Evolutionary conservation across 2,329 filamentous ascomycete species (phyloP).

Genomic region (Lasiodiplodia theobromae): DNA sequence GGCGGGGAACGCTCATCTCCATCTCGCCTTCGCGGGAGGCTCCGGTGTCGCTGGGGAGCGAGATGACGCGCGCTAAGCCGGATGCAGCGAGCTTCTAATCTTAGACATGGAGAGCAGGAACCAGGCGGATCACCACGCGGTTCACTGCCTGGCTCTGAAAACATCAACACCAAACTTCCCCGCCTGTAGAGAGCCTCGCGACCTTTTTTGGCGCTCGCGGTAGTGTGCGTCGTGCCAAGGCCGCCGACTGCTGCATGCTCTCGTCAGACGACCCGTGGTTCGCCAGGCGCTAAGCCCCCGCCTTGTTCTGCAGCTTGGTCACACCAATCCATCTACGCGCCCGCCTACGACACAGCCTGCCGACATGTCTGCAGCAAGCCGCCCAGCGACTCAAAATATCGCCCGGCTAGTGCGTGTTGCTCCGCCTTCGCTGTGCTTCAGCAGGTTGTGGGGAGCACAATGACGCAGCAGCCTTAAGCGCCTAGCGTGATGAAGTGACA

Average conservation of each 20-base stretch:
- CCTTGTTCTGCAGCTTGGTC: conserved; percentile 12
- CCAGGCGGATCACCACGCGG: conserved; percentile 8
- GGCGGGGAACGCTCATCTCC: conserved; percentile 17
- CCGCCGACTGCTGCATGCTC: conserved; percentile 5
- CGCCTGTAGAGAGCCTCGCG: conserved; percentile 6
- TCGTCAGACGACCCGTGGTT: conserved; percentile 12
- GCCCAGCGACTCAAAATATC: neutral
- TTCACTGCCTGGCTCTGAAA: conserved; percentile 5
- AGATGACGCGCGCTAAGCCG: conserved; percentile 5
- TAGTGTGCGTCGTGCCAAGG: conserved; percentile 4
- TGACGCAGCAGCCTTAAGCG: conserved; percentile 15
- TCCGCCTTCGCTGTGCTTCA: neutral
- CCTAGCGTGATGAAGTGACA: conserved; percentile 9
- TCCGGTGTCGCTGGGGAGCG: conserved; percentile 12
- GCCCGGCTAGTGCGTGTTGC: neutral
- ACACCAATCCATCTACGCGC: conserved; percentile 20
- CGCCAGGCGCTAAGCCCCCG: conserved; percentile 13
- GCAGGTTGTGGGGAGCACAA: neutral
- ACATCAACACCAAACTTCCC: conserved; percentile 16
- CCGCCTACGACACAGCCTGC: conserved; percentile 1
- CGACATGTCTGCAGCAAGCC: neutral
- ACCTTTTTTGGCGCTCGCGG: neutral
- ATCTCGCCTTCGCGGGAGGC: conserved; percentile 16
- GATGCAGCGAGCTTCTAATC: conserved; percentile 9
- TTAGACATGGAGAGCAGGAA: conserved; percentile 4